Percentiles rank a stretch among this genome's conserved stretches.
Evolutionary conservation across 2,329 filamentous ascomycete species (phyloP).

Genomic region (Aaosphaeria pasadenensis): DNA sequence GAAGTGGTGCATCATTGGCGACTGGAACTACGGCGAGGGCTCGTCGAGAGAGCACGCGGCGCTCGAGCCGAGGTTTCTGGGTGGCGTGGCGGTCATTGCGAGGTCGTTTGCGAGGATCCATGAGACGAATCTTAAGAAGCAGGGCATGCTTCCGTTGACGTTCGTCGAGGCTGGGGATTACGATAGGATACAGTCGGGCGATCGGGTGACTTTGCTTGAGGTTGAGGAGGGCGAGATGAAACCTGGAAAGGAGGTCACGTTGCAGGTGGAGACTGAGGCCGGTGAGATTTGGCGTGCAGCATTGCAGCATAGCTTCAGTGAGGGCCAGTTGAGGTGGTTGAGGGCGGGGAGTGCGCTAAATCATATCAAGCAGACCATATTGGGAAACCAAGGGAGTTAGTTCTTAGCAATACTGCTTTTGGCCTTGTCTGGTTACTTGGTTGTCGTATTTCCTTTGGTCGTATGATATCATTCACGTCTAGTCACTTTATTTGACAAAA

Average conservation of each 20-base stretch:
- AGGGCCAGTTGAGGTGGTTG: slow-evolving; percentile 31
- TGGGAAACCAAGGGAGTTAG: not conserved
- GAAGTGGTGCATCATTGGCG: slow-evolving; percentile 34
- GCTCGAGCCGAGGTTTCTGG: slow-evolving; percentile 13
- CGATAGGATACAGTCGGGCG: slow-evolving; percentile 13
- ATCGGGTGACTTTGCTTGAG: slow-evolving; percentile 13
- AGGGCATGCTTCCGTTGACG: slow-evolving; percentile 26
- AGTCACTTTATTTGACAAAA: too few relatives aligned
- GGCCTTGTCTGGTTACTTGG: too few relatives aligned
- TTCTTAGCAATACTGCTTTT: too few relatives aligned
- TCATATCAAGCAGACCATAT: slow-evolving; percentile 11
- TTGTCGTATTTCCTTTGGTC: too few relatives aligned
- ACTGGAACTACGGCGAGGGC: slow-evolving; percentile 29
- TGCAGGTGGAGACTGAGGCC: slow-evolving; percentile 23
- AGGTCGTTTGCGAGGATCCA: slow-evolving; percentile 26
- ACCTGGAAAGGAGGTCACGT: slow-evolving; percentile 25
- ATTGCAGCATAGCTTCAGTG: slow-evolving; percentile 33
- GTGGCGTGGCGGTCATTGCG: slow-evolving; percentile 16
- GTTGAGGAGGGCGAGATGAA: slow-evolving; percentile 15
- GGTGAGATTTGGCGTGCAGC: slow-evolving; percentile 24
- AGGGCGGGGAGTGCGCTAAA: slow-evolving; percentile 37
- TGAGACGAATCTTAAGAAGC: slow-evolving; percentile 29
- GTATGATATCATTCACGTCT: too few relatives aligned
- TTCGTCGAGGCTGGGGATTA: slow-evolving; percentile 17
- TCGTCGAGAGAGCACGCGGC: slow-evolving; percentile 24